phyloP scores from a whole-genome alignment of 768 basidiomycete species.

The Phlegmacium glaucopus region DNA sequence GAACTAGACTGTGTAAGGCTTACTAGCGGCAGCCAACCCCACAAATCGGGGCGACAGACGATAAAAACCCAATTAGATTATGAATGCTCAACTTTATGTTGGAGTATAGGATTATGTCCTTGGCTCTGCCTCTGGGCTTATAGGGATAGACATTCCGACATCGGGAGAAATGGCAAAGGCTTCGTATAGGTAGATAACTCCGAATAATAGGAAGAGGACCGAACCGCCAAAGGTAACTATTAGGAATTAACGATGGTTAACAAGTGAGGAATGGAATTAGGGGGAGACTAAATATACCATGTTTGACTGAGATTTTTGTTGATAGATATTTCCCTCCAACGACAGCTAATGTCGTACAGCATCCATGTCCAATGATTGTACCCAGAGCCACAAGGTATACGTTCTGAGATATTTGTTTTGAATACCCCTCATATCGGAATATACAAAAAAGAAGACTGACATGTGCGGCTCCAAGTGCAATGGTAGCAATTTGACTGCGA shows the following conservation, averaged over 20 bases:
- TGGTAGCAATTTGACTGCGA: conserved; percentile 94
- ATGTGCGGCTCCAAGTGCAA: conserved; percentile 92
- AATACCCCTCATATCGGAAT: neutral
- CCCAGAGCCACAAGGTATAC: conserved; percentile 89
- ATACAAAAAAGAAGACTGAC: conserved; percentile 38
- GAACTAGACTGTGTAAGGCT: too few relatives aligned
- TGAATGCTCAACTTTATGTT: too few relatives aligned
- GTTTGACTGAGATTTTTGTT: conserved; percentile 92
- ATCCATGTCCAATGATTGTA: conserved; percentile 83
- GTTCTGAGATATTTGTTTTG: conserved; percentile 51
- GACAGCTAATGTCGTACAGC: conserved; percentile 87
- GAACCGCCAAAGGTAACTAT: conserved; percentile 87
- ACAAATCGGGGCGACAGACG: too few relatives aligned
- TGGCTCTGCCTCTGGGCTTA: neutral
- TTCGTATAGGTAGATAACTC: conserved; percentile 73
- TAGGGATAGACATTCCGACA: conserved; percentile 20
- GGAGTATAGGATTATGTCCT: too few relatives aligned
- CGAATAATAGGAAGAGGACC: conserved; percentile 78
- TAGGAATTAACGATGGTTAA: neutral
- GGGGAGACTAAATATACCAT: conserved; percentile 53
- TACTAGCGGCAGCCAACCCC: too few relatives aligned
- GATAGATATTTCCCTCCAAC: conserved; percentile 92
- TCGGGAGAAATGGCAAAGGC: conserved; percentile 37
- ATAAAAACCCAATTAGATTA: too few relatives aligned
- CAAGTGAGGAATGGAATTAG: conserved; percentile 5